Conservation (phyloP, 2,329 filamentous ascomycete species). For the Cryphonectria nitschkei region DNA sequence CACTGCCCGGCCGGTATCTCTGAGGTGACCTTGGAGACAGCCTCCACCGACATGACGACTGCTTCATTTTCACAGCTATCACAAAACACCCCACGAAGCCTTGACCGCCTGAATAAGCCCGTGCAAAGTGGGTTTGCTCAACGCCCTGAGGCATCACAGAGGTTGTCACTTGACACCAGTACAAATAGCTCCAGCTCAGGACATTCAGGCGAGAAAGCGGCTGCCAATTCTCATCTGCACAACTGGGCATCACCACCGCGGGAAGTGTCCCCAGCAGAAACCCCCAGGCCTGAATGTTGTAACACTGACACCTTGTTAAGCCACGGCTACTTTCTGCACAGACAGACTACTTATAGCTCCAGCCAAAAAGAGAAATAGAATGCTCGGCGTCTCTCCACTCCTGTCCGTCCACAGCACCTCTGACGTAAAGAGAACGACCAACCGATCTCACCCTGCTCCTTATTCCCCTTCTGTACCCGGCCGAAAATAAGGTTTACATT, state of each 20-base stretch:
- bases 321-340: not conserved
- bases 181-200: not conserved
- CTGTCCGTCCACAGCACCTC: not conserved
- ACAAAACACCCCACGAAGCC: not conserved
- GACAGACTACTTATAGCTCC: not conserved
- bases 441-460: not conserved
- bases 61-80: too few species aligned
- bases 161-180: not conserved
- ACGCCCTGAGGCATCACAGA: not conserved
- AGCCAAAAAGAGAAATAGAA: not conserved
- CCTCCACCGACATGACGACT: too few species aligned
- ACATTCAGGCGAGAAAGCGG: not conserved
- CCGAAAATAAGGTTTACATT: not conserved
- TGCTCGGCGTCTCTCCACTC: not conserved
- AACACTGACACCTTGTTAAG: not conserved
- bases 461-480: too few species aligned
- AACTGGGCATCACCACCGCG: not conserved
- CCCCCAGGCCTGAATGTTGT: not conserved
- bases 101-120: not conserved
- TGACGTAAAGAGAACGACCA: not conserved
- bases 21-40: too few species aligned
- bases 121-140: not conserved
- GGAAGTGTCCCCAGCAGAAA: not conserved
- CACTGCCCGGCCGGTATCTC: too few species aligned
- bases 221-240: not conserved